Base-by-base conservation (phyloP, 768 basidiomycete species). In the Fomitopsis serialis region DNA sequence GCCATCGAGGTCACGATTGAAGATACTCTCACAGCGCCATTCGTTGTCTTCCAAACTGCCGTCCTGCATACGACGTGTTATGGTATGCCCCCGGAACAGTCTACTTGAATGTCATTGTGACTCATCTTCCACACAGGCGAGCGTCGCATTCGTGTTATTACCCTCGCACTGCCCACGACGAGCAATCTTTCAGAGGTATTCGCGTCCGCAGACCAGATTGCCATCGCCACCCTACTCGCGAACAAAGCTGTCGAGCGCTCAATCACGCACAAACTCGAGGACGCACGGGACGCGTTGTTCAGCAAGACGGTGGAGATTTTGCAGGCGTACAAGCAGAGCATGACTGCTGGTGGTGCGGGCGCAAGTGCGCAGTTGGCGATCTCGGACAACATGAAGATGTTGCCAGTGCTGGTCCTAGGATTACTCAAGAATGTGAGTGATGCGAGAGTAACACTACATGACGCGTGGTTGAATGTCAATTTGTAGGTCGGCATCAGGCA, bases 1-100 rank as follows among this genome's bases (percentile, higher is more conserved):
- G 87, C 88, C 11, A 95, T 98, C 63, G 96, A 98, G 68, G 77
- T 98, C 11, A 89, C 95, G 66, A 91, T 98, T 57, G 96, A 98
- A 67, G 96, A 98, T 68, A 88, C 89, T 34, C 79, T 98, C 59
- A 92, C 87, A 0, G 77, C 87, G 24, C 89, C 95, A 0, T 92
- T 92, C 63, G 92, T 97, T 42, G 94, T 97, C 34, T 75, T 98
- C 70, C 96, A 98, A 68, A 94, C 93, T 25, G 96, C 92, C 12
- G 85, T 98, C 19, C 76, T 98, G 22, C 94, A 98, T 67, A 97
- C 95, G 0, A 93, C 94, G 0, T 93, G 89, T 66, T 95, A 85
- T 61, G 95, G 92, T 80, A n/a, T n/a, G n/a, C n/a, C n/a, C n/a
- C n/a, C n/a, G n/a, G 24, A 56, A 74, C 61, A 22, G n/a, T n/a